Conservation (phyloP, 768 basidiomycete species). For the Pleurotus eryngii region DNA sequence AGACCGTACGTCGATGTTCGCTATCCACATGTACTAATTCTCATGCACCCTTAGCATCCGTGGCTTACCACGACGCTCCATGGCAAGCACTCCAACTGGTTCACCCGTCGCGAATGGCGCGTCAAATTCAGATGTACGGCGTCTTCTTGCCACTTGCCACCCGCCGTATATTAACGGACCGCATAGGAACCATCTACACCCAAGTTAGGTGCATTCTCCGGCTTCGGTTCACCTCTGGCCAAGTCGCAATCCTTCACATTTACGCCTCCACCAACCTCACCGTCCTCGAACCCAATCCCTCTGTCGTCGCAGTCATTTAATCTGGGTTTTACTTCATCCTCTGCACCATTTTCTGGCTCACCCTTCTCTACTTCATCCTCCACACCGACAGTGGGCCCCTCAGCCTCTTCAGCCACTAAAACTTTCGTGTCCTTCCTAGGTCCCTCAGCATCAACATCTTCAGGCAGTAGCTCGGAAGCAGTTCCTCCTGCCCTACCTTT, state of each 20-base stretch:
- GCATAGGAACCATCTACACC: conserved; percentile 27
- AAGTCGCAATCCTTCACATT: conserved; percentile 39
- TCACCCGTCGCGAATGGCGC: conserved; percentile 23
- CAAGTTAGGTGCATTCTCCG: conserved; percentile 51
- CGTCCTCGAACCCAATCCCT: conserved; percentile 15
- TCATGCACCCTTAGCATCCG: conserved; percentile 49
- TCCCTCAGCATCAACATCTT: conserved; percentile 14
- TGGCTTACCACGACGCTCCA: conserved; percentile 52
- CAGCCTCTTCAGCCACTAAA: conserved; percentile 46
- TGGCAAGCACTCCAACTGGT: conserved; percentile 18
- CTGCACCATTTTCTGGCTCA: conserved; percentile 12
- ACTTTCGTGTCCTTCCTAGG: conserved; percentile 47
- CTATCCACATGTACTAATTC: background rate
- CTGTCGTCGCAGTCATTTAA: conserved; percentile 12
- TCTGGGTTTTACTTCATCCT: conserved; percentile 6
- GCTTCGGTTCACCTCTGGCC: conserved; percentile 40
- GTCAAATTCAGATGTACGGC: conserved; percentile 15
- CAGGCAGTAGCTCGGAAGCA: conserved; percentile 13
- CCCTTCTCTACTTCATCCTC: conserved; percentile 13
- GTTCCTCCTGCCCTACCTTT: background rate
- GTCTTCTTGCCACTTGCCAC: conserved; percentile 4
- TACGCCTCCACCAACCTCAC: conserved; percentile 22
- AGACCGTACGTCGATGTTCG: conserved; percentile 48
- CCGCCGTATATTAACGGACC: conserved; percentile 7
- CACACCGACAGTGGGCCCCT: conserved; percentile 23